Percentiles rank a stretch among this genome's conserved stretches.
phyloP scores from a whole-genome alignment of 345 rosid species.

The Isatis tinctoria region DNA sequence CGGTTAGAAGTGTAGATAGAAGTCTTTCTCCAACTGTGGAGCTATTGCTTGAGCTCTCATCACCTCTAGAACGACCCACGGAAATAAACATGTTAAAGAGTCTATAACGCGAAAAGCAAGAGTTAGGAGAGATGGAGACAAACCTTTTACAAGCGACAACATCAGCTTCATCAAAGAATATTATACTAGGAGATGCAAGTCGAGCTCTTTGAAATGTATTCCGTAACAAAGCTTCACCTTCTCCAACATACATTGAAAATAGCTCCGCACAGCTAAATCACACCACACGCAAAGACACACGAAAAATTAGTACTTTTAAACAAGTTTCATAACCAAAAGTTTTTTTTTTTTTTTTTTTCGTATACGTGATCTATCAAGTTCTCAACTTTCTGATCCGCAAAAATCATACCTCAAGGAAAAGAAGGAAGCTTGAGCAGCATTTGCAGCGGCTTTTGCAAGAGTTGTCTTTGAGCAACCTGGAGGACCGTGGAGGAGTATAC shows the following conservation, averaged over 20 bases:
- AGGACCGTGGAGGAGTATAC: slow-evolving; percentile 92
- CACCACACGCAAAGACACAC: neutral
- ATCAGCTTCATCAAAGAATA: slow-evolving; percentile 95
- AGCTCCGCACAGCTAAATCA: slow-evolving; percentile 82
- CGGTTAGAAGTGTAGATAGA: slow-evolving; percentile 81
- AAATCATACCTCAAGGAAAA: slow-evolving; percentile 69
- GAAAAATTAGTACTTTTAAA: neutral
- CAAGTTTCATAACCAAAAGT: neutral
- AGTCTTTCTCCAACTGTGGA: slow-evolving; percentile 86
- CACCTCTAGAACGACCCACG: slow-evolving; percentile 47
- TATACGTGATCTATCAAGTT: neutral
- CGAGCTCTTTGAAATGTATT: slow-evolving; percentile 87
- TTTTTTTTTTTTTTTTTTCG: too few species aligned
- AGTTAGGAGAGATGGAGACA: neutral
- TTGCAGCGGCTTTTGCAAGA: slow-evolving; percentile 92
- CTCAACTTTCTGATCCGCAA: neutral
- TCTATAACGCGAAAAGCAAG: neutral
- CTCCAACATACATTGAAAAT: slow-evolving; percentile 97
- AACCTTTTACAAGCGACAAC: slow-evolving; percentile 84
- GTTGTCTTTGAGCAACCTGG: slow-evolving; percentile 99
- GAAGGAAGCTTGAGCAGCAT: slow-evolving; percentile 91
- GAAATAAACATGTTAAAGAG: neutral
- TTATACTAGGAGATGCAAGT: slow-evolving; percentile 89
- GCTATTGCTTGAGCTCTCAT: slow-evolving; percentile 56
- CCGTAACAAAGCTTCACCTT: slow-evolving; percentile 90